Evolutionary conservation across 2,329 filamentous ascomycete genomes (phyloP), one percentile per base, ranked within the genome.

Genomic region (Blumeria graminis): DNA sequence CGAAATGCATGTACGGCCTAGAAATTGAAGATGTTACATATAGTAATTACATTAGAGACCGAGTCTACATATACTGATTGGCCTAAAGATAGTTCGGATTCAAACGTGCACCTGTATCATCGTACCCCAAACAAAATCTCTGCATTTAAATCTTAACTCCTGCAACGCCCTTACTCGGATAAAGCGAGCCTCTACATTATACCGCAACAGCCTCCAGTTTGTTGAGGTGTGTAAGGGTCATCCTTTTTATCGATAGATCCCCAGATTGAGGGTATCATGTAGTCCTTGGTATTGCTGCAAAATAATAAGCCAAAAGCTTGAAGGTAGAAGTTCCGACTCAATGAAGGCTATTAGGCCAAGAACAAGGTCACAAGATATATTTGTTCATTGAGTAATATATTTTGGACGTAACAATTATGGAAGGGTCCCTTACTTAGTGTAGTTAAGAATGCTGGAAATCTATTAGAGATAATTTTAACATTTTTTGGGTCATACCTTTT

Each of bases 221-320:
- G 87, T 74, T 93, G 90, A 63, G 90, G 90, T 66, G 90, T 88
- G 69, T 98, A 98, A n/a, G 92, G 92, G 69, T 98, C 92, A 69
- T 96, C 92, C 69, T 85, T 83, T 75, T 88, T 90, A 68, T 93
- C 87, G 62, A 96, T 87, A 59, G 82, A 79, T 63, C 90, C 90
- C 92, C 92, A 98, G 70, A 93, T 86, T 56, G 88, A 94, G 55
- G 65, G 65, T 87, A 96, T 89, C 92, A 96, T 96, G 74, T 93
- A 96, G 70, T 98, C 92, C 71, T 90, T 85, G 64, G 92, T 95
- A 71, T 86, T 89, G 22, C 50, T 53, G 33, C 33, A 6, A 16
- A 14, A 14, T 53, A n/a, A 35, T 53, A 34, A 36, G 33, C 33
- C 14, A 10, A 9, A 48, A 13, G 6, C 6, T 8, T 13, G 33